Evolutionary conservation across 2,329 filamentous ascomycete genomes (phyloP).

Genomic region (Botrytis paeoniae): DNA sequence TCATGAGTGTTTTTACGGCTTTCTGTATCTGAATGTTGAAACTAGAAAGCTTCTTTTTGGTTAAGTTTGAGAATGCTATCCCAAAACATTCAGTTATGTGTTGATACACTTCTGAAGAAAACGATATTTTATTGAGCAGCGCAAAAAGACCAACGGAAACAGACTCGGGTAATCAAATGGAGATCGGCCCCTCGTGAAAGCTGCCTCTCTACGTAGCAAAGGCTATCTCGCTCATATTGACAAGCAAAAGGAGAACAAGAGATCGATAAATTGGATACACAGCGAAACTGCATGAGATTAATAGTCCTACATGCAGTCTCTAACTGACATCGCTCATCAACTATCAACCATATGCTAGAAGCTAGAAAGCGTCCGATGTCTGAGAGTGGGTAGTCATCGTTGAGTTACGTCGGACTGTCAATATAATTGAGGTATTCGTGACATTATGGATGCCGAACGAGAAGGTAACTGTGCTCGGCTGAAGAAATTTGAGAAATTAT

Average conservation of each 20-base stretch:
- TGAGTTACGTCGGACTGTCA: not conserved
- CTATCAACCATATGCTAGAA: not conserved
- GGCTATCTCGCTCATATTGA: not conserved
- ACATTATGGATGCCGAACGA: not conserved
- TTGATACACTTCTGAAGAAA: not conserved
- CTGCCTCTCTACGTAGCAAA: not conserved
- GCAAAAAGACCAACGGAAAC: not conserved
- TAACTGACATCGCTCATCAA: not conserved
- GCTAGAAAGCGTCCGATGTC: not conserved
- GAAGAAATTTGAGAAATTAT: not conserved
- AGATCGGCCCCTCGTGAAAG: not conserved
- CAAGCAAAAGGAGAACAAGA: not conserved
- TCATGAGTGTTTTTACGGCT: not conserved
- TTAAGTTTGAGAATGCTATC: not conserved
- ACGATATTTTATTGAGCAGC: not conserved
- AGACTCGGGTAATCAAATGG: not conserved
- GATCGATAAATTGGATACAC: not conserved
- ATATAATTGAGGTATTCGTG: not conserved
- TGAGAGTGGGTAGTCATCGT: not conserved
- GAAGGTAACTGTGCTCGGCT: not conserved
- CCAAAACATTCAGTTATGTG: rapidly evolving
- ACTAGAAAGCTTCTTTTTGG: no score
- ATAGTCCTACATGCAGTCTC: not conserved
- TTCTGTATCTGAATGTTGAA: not conserved
- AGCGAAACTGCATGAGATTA: not conserved